Base-by-base conservation (phyloP, 2,329 filamentous ascomycete genomes). In the Alternaria triticimaculans region DNA sequence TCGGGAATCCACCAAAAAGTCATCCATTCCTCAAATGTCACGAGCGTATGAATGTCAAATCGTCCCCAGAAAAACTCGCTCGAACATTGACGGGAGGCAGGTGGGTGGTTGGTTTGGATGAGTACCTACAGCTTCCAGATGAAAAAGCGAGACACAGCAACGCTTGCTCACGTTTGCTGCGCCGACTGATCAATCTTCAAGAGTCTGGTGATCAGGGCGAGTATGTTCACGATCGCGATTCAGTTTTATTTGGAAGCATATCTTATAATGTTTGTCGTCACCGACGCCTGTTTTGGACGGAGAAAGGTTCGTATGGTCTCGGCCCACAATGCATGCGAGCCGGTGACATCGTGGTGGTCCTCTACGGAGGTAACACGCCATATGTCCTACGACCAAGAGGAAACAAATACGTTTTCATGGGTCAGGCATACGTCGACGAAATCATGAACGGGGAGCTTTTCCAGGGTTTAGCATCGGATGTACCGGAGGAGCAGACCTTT, bases 281-380 rank as follows among this genome's bases (percentile, higher is more conserved):
- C 5, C 28, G 63, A 18, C 18, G 60, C 18, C n/a, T 63, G 4
- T 66, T 63, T 6, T 37, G 41, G 20, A 63, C 41, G 15, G 5
- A 48, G 15, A 44, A 51, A 8, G 49, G 55, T 6, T 45, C 58
- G 2, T 60, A 43, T 25, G 64, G 64, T 2, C 44, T 67, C 2
- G 62, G 58, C 2, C 64, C 64, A 18, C 46, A 50, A 3, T 62
- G 55, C 11, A 62, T 64, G 62, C 45, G 46, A 1, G 7, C 9
- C 20, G 64, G 64, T 21, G 64, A 67, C 23, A 25, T 67, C 6
- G 62, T 62, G 12, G 62, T 58, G 2, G 58, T 64, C 5, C 43
- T 67, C 5, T 62, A 50, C 23, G 64, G 64, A 5, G 64, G 64
- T n/a, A 43, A 64, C 14, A 54, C 51, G 15, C 61, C 62, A 2